phyloP scores from a whole-genome alignment of 805 yeast genomes.

The Starmera dryadoides region DNA sequence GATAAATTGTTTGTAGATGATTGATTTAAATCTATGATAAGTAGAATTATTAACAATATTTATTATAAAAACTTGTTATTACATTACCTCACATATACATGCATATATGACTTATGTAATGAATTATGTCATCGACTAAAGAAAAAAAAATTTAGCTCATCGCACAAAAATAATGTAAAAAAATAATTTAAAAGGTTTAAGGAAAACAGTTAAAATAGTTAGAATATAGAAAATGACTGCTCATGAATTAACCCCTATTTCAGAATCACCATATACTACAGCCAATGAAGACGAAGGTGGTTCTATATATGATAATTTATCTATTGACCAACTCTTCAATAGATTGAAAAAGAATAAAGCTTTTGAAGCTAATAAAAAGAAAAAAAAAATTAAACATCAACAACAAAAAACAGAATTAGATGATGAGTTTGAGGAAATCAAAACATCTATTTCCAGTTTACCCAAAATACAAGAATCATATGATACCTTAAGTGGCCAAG shows the following conservation, averaged over 20 bases:
- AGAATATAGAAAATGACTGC: too few species aligned
- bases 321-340: conserved; percentile 28
- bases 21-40: too few species aligned
- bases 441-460: conserved; percentile 25
- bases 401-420: conserved; percentile 2
- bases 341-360: conserved; percentile 14
- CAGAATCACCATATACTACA: neutral
- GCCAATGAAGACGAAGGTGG: neutral
- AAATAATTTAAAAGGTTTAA: too few species aligned
- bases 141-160: too few species aligned
- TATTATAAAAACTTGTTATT: too few species aligned
- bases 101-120: too few species aligned
- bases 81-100: too few species aligned
- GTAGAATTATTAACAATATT: too few species aligned
- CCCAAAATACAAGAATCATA: conserved; percentile 29
- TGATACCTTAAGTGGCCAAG: conserved; percentile 5
- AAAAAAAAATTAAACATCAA: conserved; percentile 9
- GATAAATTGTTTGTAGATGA: too few species aligned
- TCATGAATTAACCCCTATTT: neutral
- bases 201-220: too few species aligned
- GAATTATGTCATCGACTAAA: too few species aligned
- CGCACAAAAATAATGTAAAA: too few species aligned
- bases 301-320: neutral
- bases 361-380: conserved; percentile 5
- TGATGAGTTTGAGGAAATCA: conserved; percentile 28